Evolutionary conservation across 2,329 filamentous ascomycete genomes (phyloP).

Genomic region (Cladophialophora immunda): DNA sequence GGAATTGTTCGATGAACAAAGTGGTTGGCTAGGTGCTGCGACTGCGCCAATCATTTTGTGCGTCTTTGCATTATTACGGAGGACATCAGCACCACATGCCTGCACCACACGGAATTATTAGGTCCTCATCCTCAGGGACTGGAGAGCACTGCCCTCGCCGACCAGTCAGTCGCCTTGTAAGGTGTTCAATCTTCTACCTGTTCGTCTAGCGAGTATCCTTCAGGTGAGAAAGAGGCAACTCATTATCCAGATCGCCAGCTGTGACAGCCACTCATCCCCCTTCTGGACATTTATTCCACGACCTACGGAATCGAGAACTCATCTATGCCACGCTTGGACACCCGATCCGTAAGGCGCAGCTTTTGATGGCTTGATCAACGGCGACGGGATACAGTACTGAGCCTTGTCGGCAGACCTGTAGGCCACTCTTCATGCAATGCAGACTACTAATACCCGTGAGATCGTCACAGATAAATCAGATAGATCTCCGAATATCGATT

Average conservation of each 20-base stretch:
- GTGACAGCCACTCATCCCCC: too few species aligned
- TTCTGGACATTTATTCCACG: too few species aligned
- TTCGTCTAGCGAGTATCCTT: too few species aligned
- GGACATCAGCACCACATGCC: background rate
- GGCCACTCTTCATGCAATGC: background rate
- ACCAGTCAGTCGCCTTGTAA: background rate
- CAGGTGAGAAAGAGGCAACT: too few species aligned
- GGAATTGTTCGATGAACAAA: background rate
- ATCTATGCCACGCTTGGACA: background rate
- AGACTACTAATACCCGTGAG: background rate
- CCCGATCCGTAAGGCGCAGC: background rate
- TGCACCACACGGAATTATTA: background rate
- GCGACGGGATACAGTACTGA: background rate
- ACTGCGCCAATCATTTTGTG: slow-evolving; percentile 3
- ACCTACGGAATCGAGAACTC: background rate
- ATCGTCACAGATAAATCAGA: background rate
- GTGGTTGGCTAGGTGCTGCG: background rate
- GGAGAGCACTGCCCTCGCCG: background rate
- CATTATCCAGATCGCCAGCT: background rate
- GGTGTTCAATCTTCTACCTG: background rate
- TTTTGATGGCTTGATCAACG: background rate
- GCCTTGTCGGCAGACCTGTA: background rate
- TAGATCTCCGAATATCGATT: slow-evolving; percentile 4
- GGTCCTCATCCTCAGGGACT: background rate
- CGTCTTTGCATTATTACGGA: background rate